Conservation (phyloP, 2,329 filamentous ascomycete species). For the Calonectria hongkongensis region DNA sequence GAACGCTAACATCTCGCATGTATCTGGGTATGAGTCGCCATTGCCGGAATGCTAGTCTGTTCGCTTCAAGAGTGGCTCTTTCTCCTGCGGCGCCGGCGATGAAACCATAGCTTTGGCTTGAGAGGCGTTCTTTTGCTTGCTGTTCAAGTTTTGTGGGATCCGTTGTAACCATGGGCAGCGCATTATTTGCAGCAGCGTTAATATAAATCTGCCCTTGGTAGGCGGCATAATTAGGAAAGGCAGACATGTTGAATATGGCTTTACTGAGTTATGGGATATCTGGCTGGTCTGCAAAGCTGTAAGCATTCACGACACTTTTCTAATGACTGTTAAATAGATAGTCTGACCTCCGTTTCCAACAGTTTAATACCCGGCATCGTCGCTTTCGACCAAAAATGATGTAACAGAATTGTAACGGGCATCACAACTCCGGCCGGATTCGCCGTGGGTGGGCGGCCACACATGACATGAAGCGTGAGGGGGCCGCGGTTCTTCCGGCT, state of each 20-base stretch:
- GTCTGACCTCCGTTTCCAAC: no score
- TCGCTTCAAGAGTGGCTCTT: constrained; percentile 76
- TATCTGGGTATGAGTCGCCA: constrained; percentile 72
- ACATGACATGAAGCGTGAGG: no score
- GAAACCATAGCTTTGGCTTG: neutral
- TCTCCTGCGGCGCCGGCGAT: constrained; percentile 75
- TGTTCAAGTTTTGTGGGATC: neutral
- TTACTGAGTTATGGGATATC: no score
- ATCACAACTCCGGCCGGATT: no score
- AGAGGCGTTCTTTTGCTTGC: neutral
- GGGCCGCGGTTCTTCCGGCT: no score
- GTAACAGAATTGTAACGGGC: no score
- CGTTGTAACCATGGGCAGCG: neutral
- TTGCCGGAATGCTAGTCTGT: constrained; percentile 73
- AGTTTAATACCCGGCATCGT: no score
- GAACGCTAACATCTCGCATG: constrained; percentile 64
- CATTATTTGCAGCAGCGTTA: neutral
- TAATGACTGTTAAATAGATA: no score
- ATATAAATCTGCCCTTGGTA: neutral
- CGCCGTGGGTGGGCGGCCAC: no score
- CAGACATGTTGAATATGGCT: neutral
- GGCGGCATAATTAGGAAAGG: neutral
- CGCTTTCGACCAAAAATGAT: no score
- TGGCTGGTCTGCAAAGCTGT: no score
- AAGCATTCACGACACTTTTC: no score